Percentiles rank a stretch among this genome's conserved stretches.
phyloP scores from a whole-genome alignment of 257 asterid genomes.

The Fraxinus anomala region DNA sequence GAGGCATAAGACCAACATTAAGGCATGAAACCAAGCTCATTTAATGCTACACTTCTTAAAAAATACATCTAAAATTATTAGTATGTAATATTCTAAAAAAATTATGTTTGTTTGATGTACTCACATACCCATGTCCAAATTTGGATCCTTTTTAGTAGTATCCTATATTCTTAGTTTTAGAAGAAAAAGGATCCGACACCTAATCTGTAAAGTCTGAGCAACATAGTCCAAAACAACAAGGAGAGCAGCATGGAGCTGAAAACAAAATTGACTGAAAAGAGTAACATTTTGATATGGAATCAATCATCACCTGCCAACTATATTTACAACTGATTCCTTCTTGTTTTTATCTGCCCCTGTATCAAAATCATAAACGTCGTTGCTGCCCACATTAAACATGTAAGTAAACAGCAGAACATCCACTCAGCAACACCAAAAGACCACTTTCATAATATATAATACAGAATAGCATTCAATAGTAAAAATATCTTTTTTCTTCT shows the following conservation, averaged over 20 bases:
- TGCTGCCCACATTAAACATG: constrained; percentile 59
- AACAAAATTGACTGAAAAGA: not conserved
- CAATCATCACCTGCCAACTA: constrained; percentile 63
- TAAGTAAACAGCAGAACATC: constrained; percentile 22
- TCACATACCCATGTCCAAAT: too few relatives aligned
- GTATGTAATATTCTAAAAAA: too few relatives aligned
- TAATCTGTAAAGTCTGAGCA: too few relatives aligned
- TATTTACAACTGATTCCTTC: constrained; percentile 90
- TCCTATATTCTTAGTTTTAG: too few relatives aligned
- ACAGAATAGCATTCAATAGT: constrained; percentile 9
- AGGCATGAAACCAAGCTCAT: too few relatives aligned
- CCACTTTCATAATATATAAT: not conserved
- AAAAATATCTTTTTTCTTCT: constrained; percentile 5
- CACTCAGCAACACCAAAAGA: constrained; percentile 2
- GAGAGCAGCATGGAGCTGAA: not conserved
- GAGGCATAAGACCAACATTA: too few relatives aligned
- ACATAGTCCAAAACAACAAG: not conserved
- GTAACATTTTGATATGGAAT: constrained; percentile 7
- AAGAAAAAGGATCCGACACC: too few relatives aligned
- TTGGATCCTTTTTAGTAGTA: too few relatives aligned
- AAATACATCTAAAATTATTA: too few relatives aligned
- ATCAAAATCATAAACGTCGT: constrained; percentile 93
- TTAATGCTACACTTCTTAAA: too few relatives aligned
- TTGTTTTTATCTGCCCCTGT: constrained; percentile 92
- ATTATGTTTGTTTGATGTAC: too few relatives aligned